A percentile compares a stretch with the other conserved stretches of the same genome.
Evolutionary conservation across 345 rosid genomes (phyloP).

Genomic region (Syzygium jambos): DNA sequence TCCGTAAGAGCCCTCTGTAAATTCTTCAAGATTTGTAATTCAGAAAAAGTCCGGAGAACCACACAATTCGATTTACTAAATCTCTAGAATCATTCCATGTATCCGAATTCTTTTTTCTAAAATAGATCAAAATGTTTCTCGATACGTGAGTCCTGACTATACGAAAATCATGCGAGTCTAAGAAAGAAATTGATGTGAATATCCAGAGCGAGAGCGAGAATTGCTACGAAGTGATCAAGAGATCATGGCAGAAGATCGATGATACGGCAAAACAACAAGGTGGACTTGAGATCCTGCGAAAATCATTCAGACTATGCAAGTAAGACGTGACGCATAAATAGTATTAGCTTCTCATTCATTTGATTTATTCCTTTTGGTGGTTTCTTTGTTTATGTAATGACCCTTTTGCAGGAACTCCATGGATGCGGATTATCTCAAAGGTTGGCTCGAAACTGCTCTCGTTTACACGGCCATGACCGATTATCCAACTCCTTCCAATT

Average conservation of each 20-base stretch:
- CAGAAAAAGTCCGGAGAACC: neutral
- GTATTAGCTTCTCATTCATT: neutral
- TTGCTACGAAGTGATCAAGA: constrained; percentile 51
- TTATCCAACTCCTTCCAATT: constrained; percentile 53
- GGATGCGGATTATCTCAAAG: neutral
- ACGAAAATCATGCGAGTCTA: neutral
- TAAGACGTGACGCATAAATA: neutral
- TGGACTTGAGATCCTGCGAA: constrained; percentile 27
- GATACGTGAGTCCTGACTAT: neutral
- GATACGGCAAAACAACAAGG: constrained; percentile 8
- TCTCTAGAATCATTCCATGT: no score
- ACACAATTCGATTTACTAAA: no score
- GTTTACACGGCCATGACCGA: constrained; percentile 57
- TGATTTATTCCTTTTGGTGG: neutral
- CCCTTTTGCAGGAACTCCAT: constrained; percentile 21
- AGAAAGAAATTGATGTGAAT: rapidly evolving
- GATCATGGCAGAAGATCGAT: constrained; percentile 36
- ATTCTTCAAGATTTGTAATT: neutral
- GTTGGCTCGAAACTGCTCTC: constrained; percentile 33
- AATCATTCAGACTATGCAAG: constrained; percentile 47
- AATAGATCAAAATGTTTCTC: neutral
- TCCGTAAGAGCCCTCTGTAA: neutral
- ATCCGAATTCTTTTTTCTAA: no score
- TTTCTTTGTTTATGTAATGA: neutral
- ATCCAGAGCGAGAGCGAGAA: constrained; percentile 42